A percentile compares a stretch with the other conserved stretches of the same genome.
phyloP scores from a whole-genome alignment of 768 basidiomycete genomes.

The Crassisporium funariophilum region DNA sequence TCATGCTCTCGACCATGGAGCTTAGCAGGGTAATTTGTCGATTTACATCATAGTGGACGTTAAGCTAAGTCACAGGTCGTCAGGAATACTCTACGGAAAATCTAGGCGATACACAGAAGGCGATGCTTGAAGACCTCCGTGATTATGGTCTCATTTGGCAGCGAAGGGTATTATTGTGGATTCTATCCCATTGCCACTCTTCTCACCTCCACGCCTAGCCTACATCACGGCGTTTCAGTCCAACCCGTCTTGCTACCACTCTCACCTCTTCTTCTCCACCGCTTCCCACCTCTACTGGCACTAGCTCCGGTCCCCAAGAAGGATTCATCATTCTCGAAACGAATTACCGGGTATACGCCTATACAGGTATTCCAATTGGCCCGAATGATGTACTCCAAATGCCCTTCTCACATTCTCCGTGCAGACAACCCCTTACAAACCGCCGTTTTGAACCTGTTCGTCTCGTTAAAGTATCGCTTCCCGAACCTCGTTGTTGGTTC shows the following conservation, averaged over 20 bases:
- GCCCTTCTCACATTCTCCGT: conserved; percentile 19
- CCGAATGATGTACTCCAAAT: conserved; percentile 21
- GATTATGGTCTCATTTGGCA: conserved; percentile 96
- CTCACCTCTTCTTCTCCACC: conserved; percentile 89
- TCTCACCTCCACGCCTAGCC: conserved; percentile 46
- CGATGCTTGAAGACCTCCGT: conserved; percentile 89
- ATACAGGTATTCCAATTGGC: conserved; percentile 68
- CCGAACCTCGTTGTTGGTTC: conserved; percentile 96
- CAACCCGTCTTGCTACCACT: conserved; percentile 93
- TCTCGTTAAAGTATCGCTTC: conserved; percentile 90
- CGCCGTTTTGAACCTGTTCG: conserved; percentile 92
- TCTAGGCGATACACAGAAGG: conserved; percentile 75
- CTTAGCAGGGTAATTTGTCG: conserved; percentile 71
- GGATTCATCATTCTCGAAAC: conserved; percentile 98
- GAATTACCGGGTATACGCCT: conserved; percentile 97
- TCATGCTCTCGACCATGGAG: conserved; percentile 97
- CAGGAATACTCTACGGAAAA: conserved; percentile 90
- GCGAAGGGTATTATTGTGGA: conserved; percentile 54
- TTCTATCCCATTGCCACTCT: conserved; percentile 20
- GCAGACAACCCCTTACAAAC: conserved; percentile 95
- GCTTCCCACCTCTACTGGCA: conserved; percentile 63
- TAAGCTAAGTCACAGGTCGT: conserved; percentile 14
- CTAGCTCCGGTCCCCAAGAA: conserved; percentile 62
- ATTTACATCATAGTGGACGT: conserved; percentile 11
- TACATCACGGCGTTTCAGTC: conserved; percentile 82